Conservation (phyloP, 2,329 filamentous ascomycete genomes). For the Aspergillus ruber region DNA sequence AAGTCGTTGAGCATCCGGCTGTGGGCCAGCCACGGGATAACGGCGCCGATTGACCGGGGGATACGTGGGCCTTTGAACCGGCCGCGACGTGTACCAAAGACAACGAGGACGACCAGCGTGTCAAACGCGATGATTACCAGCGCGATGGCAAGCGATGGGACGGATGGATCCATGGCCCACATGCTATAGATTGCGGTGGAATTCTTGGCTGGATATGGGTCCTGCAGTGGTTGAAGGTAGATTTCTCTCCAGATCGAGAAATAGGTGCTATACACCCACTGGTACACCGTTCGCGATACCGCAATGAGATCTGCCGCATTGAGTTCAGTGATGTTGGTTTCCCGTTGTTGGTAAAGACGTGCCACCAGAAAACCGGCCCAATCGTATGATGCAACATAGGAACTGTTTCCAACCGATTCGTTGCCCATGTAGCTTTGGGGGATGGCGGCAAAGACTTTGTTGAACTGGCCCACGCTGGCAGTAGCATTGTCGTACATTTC, state of each 20-base stretch:
- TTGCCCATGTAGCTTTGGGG: constrained; percentile 26
- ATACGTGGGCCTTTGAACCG: constrained; percentile 28
- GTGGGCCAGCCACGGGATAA: constrained; percentile 29
- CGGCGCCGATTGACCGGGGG: constrained; percentile 27
- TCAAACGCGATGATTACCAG: constrained; percentile 26
- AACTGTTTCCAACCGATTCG: constrained; percentile 15
- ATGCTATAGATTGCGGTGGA: constrained; percentile 23
- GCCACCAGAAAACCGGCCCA: constrained; percentile 31
- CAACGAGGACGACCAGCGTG: constrained; percentile 25
- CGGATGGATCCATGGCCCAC: constrained; percentile 26
- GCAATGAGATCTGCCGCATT: constrained; percentile 15
- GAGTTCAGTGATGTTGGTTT: constrained; percentile 18
- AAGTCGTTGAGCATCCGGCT: constrained; percentile 29
- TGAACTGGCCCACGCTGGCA: constrained; percentile 28
- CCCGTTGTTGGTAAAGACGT: constrained; percentile 23
- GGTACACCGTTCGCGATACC: constrained; percentile 24
- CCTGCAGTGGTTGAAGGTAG: constrained; percentile 21
- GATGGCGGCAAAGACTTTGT: constrained; percentile 30
- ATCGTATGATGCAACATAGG: constrained; percentile 26
- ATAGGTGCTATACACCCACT: constrained; percentile 31
- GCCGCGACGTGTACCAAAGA: constrained; percentile 27
- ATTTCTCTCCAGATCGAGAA: constrained; percentile 29
- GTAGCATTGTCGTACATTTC: constrained; percentile 28
- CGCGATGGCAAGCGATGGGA: constrained; percentile 21
- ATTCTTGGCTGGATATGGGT: constrained; percentile 15